Percentiles rank a stretch among this genome's conserved stretches.
phyloP scores from a whole-genome alignment of 352 stramenopile species.

The Pythium sp. region DNA sequence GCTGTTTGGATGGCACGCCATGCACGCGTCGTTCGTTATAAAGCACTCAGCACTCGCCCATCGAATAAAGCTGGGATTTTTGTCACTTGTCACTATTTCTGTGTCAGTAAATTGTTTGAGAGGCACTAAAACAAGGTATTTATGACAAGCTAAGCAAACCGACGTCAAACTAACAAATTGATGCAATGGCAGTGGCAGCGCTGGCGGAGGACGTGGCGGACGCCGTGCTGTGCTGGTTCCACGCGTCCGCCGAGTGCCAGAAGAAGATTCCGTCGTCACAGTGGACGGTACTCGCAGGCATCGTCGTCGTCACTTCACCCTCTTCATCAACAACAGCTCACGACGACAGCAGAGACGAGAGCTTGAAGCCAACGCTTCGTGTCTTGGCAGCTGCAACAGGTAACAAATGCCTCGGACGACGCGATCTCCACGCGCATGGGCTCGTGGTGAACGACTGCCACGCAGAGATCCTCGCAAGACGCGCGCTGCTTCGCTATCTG shows the following conservation, averaged over 20 bases:
- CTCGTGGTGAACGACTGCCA: slow-evolving; percentile 92
- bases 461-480: slow-evolving; percentile 88
- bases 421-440: slow-evolving; percentile 62
- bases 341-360: neutral
- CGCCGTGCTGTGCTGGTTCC: slow-evolving; percentile 64
- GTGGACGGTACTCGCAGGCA: slow-evolving; percentile 62
- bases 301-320: slow-evolving; percentile 36
- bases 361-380: slow-evolving; percentile 22
- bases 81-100: slow-evolving; percentile 14
- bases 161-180: neutral
- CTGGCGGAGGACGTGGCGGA: slow-evolving; percentile 31
- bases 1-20: neutral
- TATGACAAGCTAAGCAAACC: neutral
- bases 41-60: neutral
- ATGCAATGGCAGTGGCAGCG: slow-evolving; percentile 11
- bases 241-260: slow-evolving; percentile 34
- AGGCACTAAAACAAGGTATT: neutral
- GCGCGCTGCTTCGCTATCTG: slow-evolving; percentile 83
- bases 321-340: neutral
- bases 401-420: slow-evolving; percentile 77
- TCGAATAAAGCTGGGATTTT: slow-evolving; percentile 8
- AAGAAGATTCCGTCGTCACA: slow-evolving; percentile 58
- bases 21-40: neutral
- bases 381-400: slow-evolving; percentile 60
- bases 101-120: neutral